phyloP scores from a whole-genome alignment of 192 early-diverging fungal species.

The Coemansia sp. region DNA sequence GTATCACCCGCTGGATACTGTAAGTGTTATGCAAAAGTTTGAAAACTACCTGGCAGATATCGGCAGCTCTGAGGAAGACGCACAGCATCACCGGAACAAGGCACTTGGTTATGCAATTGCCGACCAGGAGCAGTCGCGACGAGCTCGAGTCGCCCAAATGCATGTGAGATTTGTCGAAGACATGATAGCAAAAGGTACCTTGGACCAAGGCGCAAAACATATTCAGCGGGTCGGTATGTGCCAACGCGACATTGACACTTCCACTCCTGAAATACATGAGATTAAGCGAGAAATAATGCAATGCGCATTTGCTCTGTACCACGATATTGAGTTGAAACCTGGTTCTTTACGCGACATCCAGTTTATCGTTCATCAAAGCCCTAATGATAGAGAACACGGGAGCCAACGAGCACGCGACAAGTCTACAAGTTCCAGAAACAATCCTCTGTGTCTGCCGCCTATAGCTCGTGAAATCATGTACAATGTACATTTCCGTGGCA shows the following conservation, averaged over 20 bases:
- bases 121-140: conserved; percentile 7
- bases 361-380: conserved; percentile 12
- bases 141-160: conserved; percentile 21
- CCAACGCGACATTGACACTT: conserved; percentile 5
- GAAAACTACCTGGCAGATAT: not conserved
- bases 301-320: conserved; percentile 20
- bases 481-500: conserved; percentile 16
- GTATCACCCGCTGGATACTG: conserved; percentile 20
- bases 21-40: not conserved
- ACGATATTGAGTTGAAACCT: conserved; percentile 13
- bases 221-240: not conserved
- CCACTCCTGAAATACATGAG: conserved; percentile 8
- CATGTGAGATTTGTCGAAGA: conserved; percentile 17
- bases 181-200: not conserved
- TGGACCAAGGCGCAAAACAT: not conserved
- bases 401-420: not conserved
- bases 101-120: conserved; percentile 3
- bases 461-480: conserved; percentile 20
- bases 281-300: conserved; percentile 10
- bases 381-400: not conserved
- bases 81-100: not conserved
- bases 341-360: conserved; percentile 17
- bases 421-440: not conserved
- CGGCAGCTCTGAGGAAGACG: no score
- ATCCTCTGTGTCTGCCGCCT: conserved; percentile 15